Evolutionary conservation across 2,329 filamentous ascomycete species (phyloP).

Genomic region (Talaromyces marneffei): DNA sequence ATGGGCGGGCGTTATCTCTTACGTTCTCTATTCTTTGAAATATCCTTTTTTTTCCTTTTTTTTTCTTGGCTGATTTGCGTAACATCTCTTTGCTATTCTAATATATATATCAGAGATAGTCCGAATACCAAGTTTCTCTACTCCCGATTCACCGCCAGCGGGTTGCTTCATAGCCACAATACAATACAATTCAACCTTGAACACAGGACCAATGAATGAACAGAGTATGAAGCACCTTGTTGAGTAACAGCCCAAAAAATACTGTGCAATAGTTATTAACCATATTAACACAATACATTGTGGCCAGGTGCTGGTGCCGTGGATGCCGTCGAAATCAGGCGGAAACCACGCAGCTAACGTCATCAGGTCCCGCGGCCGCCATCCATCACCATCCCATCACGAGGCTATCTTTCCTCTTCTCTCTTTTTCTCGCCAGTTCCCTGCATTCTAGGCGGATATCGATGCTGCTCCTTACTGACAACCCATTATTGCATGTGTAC

Average conservation of each 20-base stretch:
- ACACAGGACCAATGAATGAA: background rate
- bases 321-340: background rate
- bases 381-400: constrained; percentile 9
- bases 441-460: background rate
- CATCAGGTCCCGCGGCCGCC: constrained; percentile 13
- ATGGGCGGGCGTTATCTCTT: constrained; percentile 17
- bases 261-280: background rate
- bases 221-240: background rate
- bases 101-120: background rate
- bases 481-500: background rate
- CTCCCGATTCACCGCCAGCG: background rate
- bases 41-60: background rate
- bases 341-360: constrained; percentile 15
- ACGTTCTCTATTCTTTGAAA: constrained; percentile 2
- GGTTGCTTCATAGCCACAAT: background rate
- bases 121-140: background rate
- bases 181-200: background rate
- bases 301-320: constrained; percentile 5
- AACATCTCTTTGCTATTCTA: background rate
- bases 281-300: too few species aligned
- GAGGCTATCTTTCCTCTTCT: constrained; percentile 3
- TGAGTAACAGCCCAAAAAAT: background rate
- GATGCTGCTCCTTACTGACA: background rate
- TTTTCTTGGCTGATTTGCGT: background rate
- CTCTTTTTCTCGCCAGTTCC: background rate